Conservation (phyloP, 345 rosid genomes). For the Gossypium thurberi region DNA sequence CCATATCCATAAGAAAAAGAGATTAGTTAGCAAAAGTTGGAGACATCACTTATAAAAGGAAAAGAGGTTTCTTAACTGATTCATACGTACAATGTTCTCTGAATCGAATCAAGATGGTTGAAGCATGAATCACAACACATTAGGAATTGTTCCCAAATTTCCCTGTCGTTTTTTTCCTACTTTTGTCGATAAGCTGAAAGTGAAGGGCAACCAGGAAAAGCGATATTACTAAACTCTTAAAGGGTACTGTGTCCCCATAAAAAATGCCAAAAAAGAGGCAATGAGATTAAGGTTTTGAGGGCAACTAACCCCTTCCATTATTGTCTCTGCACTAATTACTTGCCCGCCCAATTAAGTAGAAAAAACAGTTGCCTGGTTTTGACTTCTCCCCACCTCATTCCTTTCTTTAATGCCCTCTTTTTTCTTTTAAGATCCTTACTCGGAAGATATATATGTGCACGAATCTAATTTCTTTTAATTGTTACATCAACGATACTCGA, state of each 20-base stretch:
- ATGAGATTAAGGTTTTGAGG: constrained; percentile 2
- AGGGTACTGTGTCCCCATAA: neutral
- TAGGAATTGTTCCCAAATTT: neutral
- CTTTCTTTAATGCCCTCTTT: too few relatives aligned
- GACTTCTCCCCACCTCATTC: too few relatives aligned
- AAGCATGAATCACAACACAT: neutral
- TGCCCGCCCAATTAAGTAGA: too few relatives aligned
- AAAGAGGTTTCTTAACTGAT: neutral
- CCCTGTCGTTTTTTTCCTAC: neutral
- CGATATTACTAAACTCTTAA: neutral
- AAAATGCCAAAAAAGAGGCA: constrained; percentile 13
- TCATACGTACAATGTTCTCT: neutral
- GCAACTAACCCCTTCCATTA: neutral
- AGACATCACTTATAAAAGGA: too few relatives aligned
- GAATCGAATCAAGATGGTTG: neutral
- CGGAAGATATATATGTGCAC: too few relatives aligned
- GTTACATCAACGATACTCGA: too few relatives aligned
- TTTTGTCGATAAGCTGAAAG: neutral
- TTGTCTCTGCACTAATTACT: too few relatives aligned
- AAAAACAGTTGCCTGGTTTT: too few relatives aligned
- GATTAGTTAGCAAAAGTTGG: too few relatives aligned
- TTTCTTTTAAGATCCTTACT: too few relatives aligned
- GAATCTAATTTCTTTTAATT: too few relatives aligned
- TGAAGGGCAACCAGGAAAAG: neutral
- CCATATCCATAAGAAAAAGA: too few relatives aligned